Conservation (phyloP, 805 yeast genomes). For the Candida multigemmis region DNA sequence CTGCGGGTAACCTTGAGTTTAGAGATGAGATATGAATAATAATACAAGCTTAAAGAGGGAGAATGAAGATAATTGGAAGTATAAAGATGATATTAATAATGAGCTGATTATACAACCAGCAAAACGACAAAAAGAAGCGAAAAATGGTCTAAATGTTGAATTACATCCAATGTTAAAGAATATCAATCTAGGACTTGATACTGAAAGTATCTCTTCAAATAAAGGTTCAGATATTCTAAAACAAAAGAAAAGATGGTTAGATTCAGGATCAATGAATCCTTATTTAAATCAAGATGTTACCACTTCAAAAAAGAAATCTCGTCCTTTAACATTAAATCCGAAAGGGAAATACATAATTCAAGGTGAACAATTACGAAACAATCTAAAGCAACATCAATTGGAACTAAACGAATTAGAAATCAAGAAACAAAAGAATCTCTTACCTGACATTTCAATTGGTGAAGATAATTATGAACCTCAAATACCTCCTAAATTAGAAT, state of each 20-base stretch:
- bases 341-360: conserved; percentile 55
- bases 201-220: conserved; percentile 15
- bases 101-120: background rate
- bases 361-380: conserved; percentile 44
- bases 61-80: no score
- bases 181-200: no score
- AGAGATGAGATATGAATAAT: no score
- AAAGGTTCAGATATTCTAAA: conserved; percentile 19
- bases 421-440: conserved; percentile 28
- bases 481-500: conserved; percentile 61
- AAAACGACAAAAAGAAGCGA: conserved; percentile 3
- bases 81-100: no score
- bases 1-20: no score
- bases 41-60: no score
- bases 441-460: conserved; percentile 43
- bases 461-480: conserved; percentile 45
- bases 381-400: no score
- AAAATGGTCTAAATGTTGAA: conserved; percentile 22
- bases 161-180: conserved; percentile 27
- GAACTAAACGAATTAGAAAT: no score
- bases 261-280: conserved; percentile 27
- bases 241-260: conserved; percentile 18
- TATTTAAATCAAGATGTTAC: conserved; percentile 19
- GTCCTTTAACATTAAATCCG: conserved; percentile 44
- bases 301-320: conserved; percentile 8